phyloP scores from a whole-genome alignment of 1,284 basidiomycete species.

The Gomphus bonarii region DNA sequence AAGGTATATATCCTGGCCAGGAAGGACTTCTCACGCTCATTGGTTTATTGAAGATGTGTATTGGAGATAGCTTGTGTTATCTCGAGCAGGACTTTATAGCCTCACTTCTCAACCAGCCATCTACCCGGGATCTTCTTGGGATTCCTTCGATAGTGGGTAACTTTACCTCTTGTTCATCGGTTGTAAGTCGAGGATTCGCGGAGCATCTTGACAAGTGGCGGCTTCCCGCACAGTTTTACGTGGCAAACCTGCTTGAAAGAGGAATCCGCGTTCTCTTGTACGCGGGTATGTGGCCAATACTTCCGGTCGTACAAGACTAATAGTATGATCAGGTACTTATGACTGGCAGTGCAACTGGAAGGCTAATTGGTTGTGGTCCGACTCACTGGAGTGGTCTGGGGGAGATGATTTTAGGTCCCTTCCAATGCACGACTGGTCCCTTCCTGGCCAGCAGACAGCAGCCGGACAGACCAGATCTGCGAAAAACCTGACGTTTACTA shows the following conservation, averaged over 20 bases:
- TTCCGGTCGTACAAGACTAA: not conserved
- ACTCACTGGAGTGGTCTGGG: constrained; percentile 64
- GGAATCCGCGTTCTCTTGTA: constrained; percentile 66
- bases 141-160: constrained; percentile 41
- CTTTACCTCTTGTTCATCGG: constrained; percentile 38
- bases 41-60: not conserved
- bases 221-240: constrained; percentile 30
- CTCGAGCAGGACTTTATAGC: not conserved
- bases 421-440: constrained; percentile 48
- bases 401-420: constrained; percentile 37
- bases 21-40: constrained; percentile 10
- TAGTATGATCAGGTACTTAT: constrained; percentile 31
- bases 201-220: constrained; percentile 25
- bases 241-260: constrained; percentile 62
- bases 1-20: constrained; percentile 24
- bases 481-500: constrained; percentile 53
- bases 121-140: constrained; percentile 45
- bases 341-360: constrained; percentile 67
- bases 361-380: constrained; percentile 39
- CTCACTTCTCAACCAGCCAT: constrained; percentile 38
- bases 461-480: constrained; percentile 46
- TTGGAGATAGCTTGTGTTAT: constrained; percentile 8
- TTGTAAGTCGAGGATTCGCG: constrained; percentile 33
- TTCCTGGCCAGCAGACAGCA: constrained; percentile 33
- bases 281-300: constrained; percentile 26